A percentile compares a stretch with the other conserved stretches of the same genome.
Evolutionary conservation across 257 asterid genomes (phyloP).

Genomic region (Nicotiana undulata): DNA sequence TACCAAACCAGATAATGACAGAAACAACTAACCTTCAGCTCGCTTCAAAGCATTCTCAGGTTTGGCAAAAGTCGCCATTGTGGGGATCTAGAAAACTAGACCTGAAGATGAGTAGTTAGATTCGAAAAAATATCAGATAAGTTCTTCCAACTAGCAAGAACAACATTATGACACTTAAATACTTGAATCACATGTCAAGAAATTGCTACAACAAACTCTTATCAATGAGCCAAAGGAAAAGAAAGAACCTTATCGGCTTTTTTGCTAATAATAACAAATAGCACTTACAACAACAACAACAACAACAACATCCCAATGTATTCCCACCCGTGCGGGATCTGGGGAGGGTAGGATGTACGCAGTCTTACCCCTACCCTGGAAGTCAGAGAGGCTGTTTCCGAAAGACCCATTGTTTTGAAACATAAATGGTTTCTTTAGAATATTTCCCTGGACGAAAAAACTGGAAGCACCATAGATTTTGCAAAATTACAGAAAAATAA

Average conservation of each 20-base stretch:
- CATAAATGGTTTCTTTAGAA: background rate
- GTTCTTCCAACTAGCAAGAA: background rate
- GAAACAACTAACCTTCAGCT: slow-evolving; percentile 27
- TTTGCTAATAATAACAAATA: background rate
- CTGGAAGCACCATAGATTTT: background rate
- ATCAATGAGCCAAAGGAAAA: background rate
- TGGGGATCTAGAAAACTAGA: background rate
- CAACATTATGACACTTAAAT: background rate
- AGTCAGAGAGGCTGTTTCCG: too few relatives aligned
- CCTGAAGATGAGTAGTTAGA: slow-evolving; percentile 4
- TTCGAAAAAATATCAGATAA: background rate
- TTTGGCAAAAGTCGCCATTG: slow-evolving; percentile 16
- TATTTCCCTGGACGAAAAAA: background rate
- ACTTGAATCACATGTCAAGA: background rate
- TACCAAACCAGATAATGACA: background rate
- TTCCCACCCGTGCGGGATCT: too few relatives aligned
- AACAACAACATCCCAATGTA: too few relatives aligned
- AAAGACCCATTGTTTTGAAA: background rate
- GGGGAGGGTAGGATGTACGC: too few relatives aligned
- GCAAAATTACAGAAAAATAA: background rate
- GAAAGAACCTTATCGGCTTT: background rate
- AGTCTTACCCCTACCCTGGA: too few relatives aligned
- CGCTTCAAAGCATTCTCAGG: slow-evolving; percentile 38
- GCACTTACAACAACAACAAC: background rate
- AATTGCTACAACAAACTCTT: background rate